Evolutionary conservation across 2,329 filamentous ascomycete species (phyloP).

Genomic region (Pseudonectria buxi): DNA sequence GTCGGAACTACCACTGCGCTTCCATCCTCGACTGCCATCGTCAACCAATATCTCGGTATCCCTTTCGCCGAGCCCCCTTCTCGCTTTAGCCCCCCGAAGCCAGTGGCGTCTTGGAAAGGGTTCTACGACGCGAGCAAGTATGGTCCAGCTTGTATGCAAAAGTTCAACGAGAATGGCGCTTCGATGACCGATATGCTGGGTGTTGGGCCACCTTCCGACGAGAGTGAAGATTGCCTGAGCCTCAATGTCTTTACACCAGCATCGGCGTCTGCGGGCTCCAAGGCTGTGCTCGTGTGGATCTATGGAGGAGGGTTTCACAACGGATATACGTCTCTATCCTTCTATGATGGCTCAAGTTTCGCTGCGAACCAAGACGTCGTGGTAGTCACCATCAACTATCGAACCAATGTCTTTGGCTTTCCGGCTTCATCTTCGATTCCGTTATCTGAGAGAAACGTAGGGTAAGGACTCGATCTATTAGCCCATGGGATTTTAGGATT

Average conservation of each 20-base stretch:
- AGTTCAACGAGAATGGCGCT: slow-evolving; percentile 10
- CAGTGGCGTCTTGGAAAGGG: slow-evolving; percentile 10
- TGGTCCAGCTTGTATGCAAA: slow-evolving; percentile 20
- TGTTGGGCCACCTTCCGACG: slow-evolving; percentile 13
- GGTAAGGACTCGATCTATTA: slow-evolving; percentile 3
- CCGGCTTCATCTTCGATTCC: slow-evolving; percentile 23
- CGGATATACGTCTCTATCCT: slow-evolving; percentile 28
- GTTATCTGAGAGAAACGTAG: slow-evolving; percentile 12
- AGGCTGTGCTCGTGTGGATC: slow-evolving; percentile 39
- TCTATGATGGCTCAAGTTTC: slow-evolving; percentile 35
- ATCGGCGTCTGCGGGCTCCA: slow-evolving; percentile 17
- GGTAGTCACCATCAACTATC: slow-evolving; percentile 41
- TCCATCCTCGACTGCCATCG: slow-evolving; percentile 7
- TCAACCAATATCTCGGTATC: slow-evolving; percentile 26
- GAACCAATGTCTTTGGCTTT: slow-evolving; percentile 36
- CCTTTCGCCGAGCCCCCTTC: slow-evolving; percentile 23
- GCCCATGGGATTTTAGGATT: background rate
- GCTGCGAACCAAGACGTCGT: slow-evolving; percentile 37
- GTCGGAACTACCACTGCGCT: slow-evolving; percentile 12
- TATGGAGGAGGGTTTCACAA: slow-evolving; percentile 34
- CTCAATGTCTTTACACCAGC: slow-evolving; percentile 27
- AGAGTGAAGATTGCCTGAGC: slow-evolving; percentile 28
- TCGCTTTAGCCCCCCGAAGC: slow-evolving; percentile 18
- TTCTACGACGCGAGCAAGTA: slow-evolving; percentile 18
- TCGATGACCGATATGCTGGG: no score